A percentile compares a stretch with the other conserved stretches of the same genome.
Evolutionary conservation across 805 yeast species (phyloP).

Genomic region (Starmerella floricola): DNA sequence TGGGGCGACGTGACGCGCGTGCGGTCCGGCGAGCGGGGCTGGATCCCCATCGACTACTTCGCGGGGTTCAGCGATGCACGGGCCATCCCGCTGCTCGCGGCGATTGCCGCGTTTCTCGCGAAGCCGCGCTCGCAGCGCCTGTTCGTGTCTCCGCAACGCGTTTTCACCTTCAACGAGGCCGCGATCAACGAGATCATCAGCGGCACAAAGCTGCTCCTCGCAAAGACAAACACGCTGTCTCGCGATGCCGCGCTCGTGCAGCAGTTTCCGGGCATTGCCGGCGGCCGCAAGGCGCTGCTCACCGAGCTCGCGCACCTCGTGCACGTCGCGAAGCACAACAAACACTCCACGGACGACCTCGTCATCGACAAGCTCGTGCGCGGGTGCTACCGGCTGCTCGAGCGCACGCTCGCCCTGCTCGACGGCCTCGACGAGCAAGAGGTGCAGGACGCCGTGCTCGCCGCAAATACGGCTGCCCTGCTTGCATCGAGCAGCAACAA

Average conservation of each 20-base stretch:
- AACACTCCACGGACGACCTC: constrained; percentile 25
- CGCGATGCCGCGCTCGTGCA: constrained; percentile 28
- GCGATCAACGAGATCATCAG: constrained; percentile 31
- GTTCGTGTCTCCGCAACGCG: constrained; percentile 2
- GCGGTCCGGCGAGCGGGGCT: constrained; percentile 30
- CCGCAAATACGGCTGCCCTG: too few relatives aligned
- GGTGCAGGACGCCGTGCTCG: not conserved
- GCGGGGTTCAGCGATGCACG: constrained; percentile 29
- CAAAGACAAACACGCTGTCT: constrained; percentile 28
- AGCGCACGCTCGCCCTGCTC: constrained; percentile 27
- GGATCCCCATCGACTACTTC: constrained; percentile 35
- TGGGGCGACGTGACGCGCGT: constrained; percentile 36
- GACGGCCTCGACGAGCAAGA: constrained; percentile 22
- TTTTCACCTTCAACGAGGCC: constrained; percentile 28
- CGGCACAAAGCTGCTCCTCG: constrained; percentile 31
- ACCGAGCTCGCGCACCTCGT: constrained; percentile 33
- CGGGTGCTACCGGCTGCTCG: constrained; percentile 27
- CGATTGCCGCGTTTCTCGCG: constrained; percentile 28
- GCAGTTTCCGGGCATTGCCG: constrained; percentile 25
- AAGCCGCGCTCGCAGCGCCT: constrained; percentile 26
- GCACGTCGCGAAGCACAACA: constrained; percentile 29
- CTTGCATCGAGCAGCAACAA: too few relatives aligned
- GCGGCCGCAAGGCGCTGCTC: constrained; percentile 29
- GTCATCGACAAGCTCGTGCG: constrained; percentile 27
- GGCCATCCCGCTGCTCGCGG: constrained; percentile 30